Base-by-base conservation (phyloP, 176 grass and related monocot genomes). In the Rhipidocladum racemiflorum region DNA sequence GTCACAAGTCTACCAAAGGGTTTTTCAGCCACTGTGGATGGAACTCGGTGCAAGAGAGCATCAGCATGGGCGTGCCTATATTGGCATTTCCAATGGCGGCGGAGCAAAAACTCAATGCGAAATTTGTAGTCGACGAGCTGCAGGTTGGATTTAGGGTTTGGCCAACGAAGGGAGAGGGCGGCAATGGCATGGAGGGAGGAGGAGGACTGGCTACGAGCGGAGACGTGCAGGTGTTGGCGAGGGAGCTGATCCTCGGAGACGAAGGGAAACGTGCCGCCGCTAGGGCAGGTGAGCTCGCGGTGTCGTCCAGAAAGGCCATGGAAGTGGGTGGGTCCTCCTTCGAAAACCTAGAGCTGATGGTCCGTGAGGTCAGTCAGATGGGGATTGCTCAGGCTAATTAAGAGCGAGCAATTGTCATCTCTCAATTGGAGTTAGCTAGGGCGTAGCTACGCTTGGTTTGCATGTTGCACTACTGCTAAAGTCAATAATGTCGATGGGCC, bases 21-120 rank as follows among this genome's bases (percentile, higher is more conserved):
- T 87, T 91, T 8, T 74, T 94, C 36, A 89, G 72, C 0, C 92
- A 91, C 28, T 91, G 87, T 12, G 92, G 92, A 4, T 89, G 89
- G 87, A 91, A 91, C 80, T 91, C 77, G 0, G 76, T 94, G 18
- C 28, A 87, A 5, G 92, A 94, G 62, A 91, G 86, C 28, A 51
- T 87, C 11, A 21, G 27, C 4, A 51, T 69, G 4, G 86, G 86
- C 0, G 79, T 94, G 32, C 89, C 92, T 0, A 83, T 94, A 5
- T 32, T 94, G 8, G 79, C 91, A 3, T 86, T 81, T 12, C 91
- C 88, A 6, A 51, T 91, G 57, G 79, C 75, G 2, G 78, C 85
- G 0, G 91, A 94, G 63, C 89, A 94, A 29, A 59, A 77, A 23
- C 24, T 88, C 36, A 94, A 94, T 4, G 88, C 86, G 0, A 94